Percentiles rank a stretch among this genome's conserved stretches.
Conservation (phyloP, 306 rosid genomes). For the Dicorynia guianensis region DNA sequence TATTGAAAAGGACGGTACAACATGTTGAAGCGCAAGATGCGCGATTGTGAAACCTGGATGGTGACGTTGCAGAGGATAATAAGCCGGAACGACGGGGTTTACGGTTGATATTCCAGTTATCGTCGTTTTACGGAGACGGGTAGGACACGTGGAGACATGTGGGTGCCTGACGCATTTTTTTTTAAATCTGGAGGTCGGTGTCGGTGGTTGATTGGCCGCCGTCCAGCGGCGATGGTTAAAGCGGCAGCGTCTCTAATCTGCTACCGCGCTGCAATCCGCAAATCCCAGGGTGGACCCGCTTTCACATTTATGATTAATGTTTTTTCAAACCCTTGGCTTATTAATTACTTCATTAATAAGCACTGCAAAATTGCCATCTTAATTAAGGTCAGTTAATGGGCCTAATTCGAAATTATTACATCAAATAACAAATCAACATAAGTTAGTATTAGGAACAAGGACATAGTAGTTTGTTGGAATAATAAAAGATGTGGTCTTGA, state of each 20-base stretch:
- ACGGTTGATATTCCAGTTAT: not conserved
- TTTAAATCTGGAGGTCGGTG: slow-evolving; percentile 26
- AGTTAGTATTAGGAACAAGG: too few species aligned
- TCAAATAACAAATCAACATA: too few species aligned
- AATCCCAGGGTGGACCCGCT: slow-evolving; percentile 17
- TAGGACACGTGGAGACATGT: slow-evolving; percentile 51
- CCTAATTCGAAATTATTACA: not conserved
- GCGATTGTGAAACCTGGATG: not conserved
- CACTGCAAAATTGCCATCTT: not conserved
- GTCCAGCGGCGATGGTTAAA: slow-evolving; percentile 9
- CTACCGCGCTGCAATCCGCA: slow-evolving; percentile 15
- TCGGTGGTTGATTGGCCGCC: slow-evolving; percentile 49
- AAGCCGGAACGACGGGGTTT: slow-evolving; percentile 45
- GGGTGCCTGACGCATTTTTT: not conserved
- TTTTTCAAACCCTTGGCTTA: too few species aligned
- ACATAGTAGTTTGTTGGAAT: not conserved
- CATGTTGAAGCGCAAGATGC: slow-evolving; percentile 9
- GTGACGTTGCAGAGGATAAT: slow-evolving; percentile 22
- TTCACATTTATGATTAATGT: not conserved
- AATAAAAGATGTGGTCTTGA: not conserved
- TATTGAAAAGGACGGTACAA: not conserved
- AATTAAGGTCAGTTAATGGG: not conserved
- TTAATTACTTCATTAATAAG: too few species aligned
- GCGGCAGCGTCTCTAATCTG: slow-evolving; percentile 46
- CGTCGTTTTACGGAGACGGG: not conserved